Evolutionary conservation across 306 rosid species (phyloP).

Genomic region (Medicago arabica): DNA sequence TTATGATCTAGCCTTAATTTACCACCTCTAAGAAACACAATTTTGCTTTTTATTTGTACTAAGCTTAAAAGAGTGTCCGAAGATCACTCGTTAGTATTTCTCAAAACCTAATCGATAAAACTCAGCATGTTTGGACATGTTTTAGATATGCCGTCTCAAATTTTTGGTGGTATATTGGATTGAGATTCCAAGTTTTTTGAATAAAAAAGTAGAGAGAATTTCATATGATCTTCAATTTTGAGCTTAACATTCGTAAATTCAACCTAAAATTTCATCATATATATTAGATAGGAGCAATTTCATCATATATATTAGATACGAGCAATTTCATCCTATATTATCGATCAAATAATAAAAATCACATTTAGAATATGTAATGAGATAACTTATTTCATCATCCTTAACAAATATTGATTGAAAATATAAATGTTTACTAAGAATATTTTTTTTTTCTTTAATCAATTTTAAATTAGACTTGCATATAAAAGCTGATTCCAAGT

Average conservation of each 20-base stretch:
- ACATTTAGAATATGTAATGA: background rate
- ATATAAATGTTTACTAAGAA: background rate
- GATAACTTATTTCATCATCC: background rate
- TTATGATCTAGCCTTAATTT: background rate
- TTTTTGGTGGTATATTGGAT: no score
- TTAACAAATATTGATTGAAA: no score
- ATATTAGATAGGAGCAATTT: background rate
- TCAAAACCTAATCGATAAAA: no score
- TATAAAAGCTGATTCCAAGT: conserved; percentile 73
- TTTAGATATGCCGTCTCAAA: no score
- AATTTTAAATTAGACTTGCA: conserved; percentile 44
- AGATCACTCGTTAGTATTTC: no score
- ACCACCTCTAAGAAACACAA: background rate
- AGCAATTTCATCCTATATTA: no score
- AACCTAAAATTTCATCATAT: background rate
- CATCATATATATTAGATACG: no score
- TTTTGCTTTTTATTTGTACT: background rate
- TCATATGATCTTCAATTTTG: background rate
- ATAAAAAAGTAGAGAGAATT: background rate
- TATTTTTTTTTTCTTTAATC: background rate
- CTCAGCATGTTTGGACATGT: no score
- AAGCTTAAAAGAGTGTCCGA: no score
- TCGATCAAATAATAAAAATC: background rate
- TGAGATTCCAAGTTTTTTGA: no score
- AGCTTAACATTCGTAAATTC: background rate